phyloP scores from a whole-genome alignment of 129 eudicot genomes.

The Kitagawia praeruptora region DNA sequence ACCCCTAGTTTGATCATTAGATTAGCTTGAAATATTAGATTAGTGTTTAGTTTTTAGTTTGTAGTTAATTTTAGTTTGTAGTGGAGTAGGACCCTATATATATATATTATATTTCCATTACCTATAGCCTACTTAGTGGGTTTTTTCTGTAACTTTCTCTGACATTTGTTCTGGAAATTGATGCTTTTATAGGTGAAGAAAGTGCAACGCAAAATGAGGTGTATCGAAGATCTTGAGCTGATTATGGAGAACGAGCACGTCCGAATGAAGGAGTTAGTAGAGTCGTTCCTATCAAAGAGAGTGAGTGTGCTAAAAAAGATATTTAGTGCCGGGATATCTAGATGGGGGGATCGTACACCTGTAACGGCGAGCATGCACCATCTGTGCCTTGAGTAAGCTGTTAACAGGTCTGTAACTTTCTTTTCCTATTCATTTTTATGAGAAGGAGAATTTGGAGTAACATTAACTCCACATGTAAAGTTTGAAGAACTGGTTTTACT shows the following conservation, averaged over 20 bases:
- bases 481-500: conserved; percentile 4
- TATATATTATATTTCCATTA: not conserved
- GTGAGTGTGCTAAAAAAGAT: conserved; percentile 33
- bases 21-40: too few species aligned
- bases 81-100: too few species aligned
- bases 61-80: too few species aligned
- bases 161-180: not conserved
- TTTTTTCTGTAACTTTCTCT: not conserved
- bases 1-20: too few species aligned
- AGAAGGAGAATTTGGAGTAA: not conserved
- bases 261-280: conserved; percentile 48
- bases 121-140: not conserved
- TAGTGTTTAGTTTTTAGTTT: too few species aligned
- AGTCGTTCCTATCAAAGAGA: conserved; percentile 46
- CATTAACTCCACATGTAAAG: conserved; percentile 13
- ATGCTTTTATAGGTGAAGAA: conserved; percentile 52
- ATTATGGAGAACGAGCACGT: conserved; percentile 60
- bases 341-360: conserved; percentile 36
- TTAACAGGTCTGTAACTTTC: not conserved
- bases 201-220: conserved; percentile 52
- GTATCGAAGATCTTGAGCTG: conserved; percentile 49
- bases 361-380: conserved; percentile 23
- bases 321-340: conserved; percentile 43
- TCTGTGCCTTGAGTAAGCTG: conserved; percentile 22
- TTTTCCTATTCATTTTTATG: conserved; percentile 1